Evolutionary conservation across 805 yeast genomes (phyloP).

Genomic region (Ogataea zsoltii): DNA sequence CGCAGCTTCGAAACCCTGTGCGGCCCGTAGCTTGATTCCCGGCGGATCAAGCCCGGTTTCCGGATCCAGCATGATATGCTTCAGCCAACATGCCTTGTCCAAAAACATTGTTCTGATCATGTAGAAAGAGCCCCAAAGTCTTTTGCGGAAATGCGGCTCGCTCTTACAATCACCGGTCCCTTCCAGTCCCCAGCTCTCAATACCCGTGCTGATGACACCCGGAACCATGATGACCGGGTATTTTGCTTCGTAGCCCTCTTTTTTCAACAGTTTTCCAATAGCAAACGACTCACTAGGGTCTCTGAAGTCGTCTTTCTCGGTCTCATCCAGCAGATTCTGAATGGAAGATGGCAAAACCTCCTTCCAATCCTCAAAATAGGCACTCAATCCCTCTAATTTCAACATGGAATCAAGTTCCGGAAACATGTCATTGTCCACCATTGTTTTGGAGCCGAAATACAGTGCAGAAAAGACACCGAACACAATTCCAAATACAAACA

Average conservation of each 20-base stretch:
- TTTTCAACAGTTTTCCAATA: constrained; percentile 69
- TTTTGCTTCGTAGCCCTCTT: constrained; percentile 51
- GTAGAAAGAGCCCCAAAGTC: constrained; percentile 96
- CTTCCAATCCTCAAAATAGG: constrained; percentile 69
- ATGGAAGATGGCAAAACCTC: constrained; percentile 69
- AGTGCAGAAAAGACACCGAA: constrained; percentile 68
- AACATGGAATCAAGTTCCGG: constrained; percentile 51
- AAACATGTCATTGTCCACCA: constrained; percentile 41
- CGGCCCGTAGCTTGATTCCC: constrained; percentile 76
- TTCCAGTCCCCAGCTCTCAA: constrained; percentile 87
- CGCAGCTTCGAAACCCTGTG: constrained; percentile 95
- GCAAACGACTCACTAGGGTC: constrained; percentile 83
- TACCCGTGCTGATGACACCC: constrained; percentile 92
- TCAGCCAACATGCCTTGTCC: constrained; percentile 92
- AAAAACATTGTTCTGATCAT: constrained; percentile 91
- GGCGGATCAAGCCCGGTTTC: constrained; percentile 94
- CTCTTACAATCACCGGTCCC: constrained; percentile 82
- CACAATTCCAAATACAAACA: constrained; percentile 70
- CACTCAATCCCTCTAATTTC: constrained; percentile 58
- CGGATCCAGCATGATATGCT: constrained; percentile 85
- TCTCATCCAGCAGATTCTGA: constrained; percentile 57
- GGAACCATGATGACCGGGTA: constrained; percentile 92
- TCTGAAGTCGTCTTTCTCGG: constrained; percentile 46
- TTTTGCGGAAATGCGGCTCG: constrained; percentile 79
- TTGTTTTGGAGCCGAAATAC: constrained; percentile 52